Conservation (phyloP, 805 yeast genomes). For the Tetrapisispora arboricola region DNA sequence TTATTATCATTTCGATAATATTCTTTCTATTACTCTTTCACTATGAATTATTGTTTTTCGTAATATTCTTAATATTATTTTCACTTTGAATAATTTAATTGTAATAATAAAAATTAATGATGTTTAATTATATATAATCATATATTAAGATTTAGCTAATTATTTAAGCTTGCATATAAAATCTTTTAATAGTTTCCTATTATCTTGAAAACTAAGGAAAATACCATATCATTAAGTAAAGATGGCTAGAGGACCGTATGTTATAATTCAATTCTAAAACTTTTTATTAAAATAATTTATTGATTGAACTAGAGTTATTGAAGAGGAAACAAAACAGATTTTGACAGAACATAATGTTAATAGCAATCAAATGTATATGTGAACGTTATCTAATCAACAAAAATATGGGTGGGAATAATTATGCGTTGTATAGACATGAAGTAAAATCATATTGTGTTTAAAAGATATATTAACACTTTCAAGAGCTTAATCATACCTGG, state of each 20-base stretch:
- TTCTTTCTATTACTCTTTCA: background rate
- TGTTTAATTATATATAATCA: no score
- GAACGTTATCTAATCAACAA: no score
- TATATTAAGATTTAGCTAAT: background rate
- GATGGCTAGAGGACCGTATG: slow-evolving; percentile 75
- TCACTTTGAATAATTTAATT: background rate
- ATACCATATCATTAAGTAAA: slow-evolving; percentile 25
- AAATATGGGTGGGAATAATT: no score
- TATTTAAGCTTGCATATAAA: background rate
- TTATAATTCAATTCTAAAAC: slow-evolving; percentile 12
- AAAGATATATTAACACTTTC: no score
- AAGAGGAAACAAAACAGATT: background rate
- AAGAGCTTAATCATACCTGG: no score
- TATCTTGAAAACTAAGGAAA: background rate
- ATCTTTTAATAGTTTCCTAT: background rate
- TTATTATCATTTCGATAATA: no score
- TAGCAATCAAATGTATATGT: no score
- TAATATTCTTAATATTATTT: no score
- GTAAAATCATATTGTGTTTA: no score
- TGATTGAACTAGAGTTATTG: background rate
- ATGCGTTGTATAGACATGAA: no score
- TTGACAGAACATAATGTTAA: no score
- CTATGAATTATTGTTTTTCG: background rate
- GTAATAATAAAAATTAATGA: background rate
- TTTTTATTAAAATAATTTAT: background rate